A percentile compares a stretch with the other conserved stretches of the same genome.
Evolutionary conservation across 352 stramenopile genomes (phyloP).

Genomic region (Pythium plurisporium): DNA sequence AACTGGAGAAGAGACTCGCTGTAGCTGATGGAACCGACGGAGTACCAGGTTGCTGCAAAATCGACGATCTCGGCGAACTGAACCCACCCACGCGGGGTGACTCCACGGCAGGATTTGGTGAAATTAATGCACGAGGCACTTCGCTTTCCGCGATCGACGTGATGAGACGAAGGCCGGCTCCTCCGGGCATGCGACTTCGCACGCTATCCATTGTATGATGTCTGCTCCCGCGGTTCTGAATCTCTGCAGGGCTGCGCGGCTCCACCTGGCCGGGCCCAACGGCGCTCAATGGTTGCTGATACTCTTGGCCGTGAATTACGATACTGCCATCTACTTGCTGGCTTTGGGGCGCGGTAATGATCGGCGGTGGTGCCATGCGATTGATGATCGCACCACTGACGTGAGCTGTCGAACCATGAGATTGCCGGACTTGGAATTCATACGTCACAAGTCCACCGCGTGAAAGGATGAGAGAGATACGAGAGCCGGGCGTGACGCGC

Average conservation of each 20-base stretch:
- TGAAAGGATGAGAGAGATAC: constrained; percentile 84
- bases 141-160: constrained; percentile 80
- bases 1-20: constrained; percentile 45
- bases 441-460: constrained; percentile 81
- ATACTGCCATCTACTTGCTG: constrained; percentile 36
- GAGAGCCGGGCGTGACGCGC: constrained; percentile 58
- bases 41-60: constrained; percentile 70
- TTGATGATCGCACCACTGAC: neutral
- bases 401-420: neutral
- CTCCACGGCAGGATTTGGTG: constrained; percentile 81
- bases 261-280: constrained; percentile 26
- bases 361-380: constrained; percentile 39
- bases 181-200: constrained; percentile 27
- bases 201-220: constrained; percentile 25
- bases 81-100: constrained; percentile 75
- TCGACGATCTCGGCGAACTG: constrained; percentile 64
- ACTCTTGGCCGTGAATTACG: constrained; percentile 59
- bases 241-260: constrained; percentile 69
- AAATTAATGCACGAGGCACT: constrained; percentile 74
- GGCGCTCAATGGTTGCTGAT: constrained; percentile 50
- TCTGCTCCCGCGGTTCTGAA: constrained; percentile 69
- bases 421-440: constrained; percentile 71
- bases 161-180: constrained; percentile 73
- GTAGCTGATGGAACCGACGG: constrained; percentile 47
- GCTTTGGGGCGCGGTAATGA: constrained; percentile 36